phyloP scores from a whole-genome alignment of 2,329 filamentous ascomycete genomes.

The Fusarium gaditjirri region DNA sequence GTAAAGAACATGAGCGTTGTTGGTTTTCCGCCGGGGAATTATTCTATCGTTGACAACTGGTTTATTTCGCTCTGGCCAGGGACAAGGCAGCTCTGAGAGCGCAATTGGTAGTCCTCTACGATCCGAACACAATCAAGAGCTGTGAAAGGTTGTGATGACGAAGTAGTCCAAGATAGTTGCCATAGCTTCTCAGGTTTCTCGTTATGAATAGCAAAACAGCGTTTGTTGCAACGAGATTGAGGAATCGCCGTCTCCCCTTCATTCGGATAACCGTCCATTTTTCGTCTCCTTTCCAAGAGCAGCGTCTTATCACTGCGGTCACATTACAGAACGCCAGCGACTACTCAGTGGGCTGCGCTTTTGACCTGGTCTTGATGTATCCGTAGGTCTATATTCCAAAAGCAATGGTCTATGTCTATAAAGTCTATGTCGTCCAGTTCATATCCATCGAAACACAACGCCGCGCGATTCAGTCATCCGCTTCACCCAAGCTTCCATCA shows the following conservation, averaged over 20 bases:
- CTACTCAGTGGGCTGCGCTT: not conserved
- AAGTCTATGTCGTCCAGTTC: not conserved
- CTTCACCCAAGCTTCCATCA: not conserved
- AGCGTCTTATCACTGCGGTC: too few species aligned
- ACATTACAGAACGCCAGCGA: fast-evolving
- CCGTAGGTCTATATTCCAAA: not conserved
- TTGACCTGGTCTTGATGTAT: not conserved
- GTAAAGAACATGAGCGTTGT: not conserved
- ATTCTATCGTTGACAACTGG: fast-evolving
- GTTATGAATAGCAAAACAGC: too few species aligned
- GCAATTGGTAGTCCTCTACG: fast-evolving
- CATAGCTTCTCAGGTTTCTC: too few species aligned
- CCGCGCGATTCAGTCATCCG: not conserved
- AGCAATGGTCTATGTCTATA: slow-evolving; percentile 8
- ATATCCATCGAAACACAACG: too few species aligned
- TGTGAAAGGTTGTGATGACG: not conserved
- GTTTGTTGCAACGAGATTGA: too few species aligned
- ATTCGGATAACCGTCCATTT: not conserved
- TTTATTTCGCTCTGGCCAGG: not conserved
- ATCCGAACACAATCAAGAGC: not conserved
- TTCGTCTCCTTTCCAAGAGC: not conserved
- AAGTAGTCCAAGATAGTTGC: not conserved
- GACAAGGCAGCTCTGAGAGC: not conserved
- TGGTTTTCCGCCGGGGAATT: fast-evolving
- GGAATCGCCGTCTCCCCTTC: not conserved